These are phyloP conservation scores for Ascoidea tarda DNA, from an alignment of 805 yeast genomes.

Conservation along the genomic window DNA sequence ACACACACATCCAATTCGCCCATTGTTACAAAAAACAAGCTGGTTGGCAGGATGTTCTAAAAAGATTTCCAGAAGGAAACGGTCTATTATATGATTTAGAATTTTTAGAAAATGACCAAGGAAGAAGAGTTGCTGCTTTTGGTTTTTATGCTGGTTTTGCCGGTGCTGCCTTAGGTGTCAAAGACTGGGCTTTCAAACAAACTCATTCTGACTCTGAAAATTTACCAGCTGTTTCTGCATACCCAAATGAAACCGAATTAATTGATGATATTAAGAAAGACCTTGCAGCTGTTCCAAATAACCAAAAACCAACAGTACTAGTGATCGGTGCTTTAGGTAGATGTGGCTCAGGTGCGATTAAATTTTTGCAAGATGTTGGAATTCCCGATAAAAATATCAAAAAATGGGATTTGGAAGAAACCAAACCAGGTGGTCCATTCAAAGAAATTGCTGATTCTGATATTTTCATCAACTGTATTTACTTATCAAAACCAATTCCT, in stretches of 20 bases:
- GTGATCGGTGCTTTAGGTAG: constrained; percentile 97
- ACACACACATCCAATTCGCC: constrained; percentile 96
- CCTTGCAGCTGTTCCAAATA: constrained; percentile 38
- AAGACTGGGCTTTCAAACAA: constrained; percentile 91
- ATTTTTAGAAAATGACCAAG: constrained; percentile 84
- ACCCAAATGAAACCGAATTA: constrained; percentile 63
- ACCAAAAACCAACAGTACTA: constrained; percentile 61
- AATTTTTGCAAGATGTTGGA: constrained; percentile 69
- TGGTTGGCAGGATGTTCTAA: constrained; percentile 89
- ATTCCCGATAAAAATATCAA: constrained; percentile 70
- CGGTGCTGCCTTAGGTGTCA: constrained; percentile 94
- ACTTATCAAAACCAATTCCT: constrained; percentile 83
- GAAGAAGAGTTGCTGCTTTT: constrained; percentile 98
- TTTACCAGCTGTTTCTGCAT: constrained; percentile 71
- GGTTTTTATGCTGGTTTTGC: constrained; percentile 99
- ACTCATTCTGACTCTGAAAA: constrained; percentile 49
- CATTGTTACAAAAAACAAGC: constrained; percentile 97
- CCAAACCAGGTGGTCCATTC: constrained; percentile 96
- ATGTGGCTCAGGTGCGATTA: constrained; percentile 96
- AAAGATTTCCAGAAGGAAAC: constrained; percentile 82
- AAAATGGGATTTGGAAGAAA: constrained; percentile 97
- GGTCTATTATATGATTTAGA: constrained; percentile 90
- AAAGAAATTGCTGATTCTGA: constrained; percentile 77
- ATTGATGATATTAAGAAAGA: constrained; percentile 56
- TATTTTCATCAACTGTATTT: constrained; percentile 91